Percentiles rank a stretch among this genome's conserved stretches.
phyloP scores from a whole-genome alignment of 83 land plant species.

The Picea engelmannii region DNA sequence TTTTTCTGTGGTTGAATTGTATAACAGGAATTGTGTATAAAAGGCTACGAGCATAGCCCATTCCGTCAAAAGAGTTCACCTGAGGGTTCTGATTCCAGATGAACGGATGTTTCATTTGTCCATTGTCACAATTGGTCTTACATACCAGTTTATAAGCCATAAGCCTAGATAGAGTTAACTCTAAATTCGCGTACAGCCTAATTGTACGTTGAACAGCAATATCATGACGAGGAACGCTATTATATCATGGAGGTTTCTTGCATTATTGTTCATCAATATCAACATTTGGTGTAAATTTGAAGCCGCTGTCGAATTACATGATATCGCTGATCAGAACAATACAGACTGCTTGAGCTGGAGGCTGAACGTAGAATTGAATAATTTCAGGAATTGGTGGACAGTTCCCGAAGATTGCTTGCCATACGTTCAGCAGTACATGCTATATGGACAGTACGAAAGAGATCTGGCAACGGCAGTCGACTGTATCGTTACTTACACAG shows the following conservation, averaged over 20 bases:
- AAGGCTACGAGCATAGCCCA: neutral
- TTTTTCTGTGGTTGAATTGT: neutral
- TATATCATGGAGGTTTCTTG: neutral
- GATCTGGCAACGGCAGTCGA: conserved; percentile 40
- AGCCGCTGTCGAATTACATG: too few relatives aligned
- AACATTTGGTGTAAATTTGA: too few relatives aligned
- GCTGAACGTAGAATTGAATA: conserved; percentile 62
- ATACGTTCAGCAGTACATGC: conserved; percentile 54
- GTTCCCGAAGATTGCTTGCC: conserved; percentile 50
- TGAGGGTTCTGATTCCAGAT: neutral
- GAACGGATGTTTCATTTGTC: neutral
- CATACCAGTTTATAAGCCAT: too few relatives aligned
- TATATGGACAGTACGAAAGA: conserved; percentile 44
- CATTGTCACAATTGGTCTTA: neutral
- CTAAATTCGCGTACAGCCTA: too few relatives aligned
- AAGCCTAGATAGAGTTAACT: neutral
- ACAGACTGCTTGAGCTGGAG: conserved; percentile 59
- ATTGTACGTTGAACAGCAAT: neutral
- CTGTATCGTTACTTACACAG: conserved; percentile 24
- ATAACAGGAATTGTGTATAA: neutral
- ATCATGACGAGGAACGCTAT: neutral
- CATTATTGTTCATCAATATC: neutral
- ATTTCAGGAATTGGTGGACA: conserved; percentile 47
- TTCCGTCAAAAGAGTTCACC: neutral
- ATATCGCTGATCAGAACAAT: too few relatives aligned